These are phyloP conservation scores for Phyllosticta citriasiana DNA, from an alignment of 2,329 filamentous ascomycete genomes.

Conservation along the genomic window DNA sequence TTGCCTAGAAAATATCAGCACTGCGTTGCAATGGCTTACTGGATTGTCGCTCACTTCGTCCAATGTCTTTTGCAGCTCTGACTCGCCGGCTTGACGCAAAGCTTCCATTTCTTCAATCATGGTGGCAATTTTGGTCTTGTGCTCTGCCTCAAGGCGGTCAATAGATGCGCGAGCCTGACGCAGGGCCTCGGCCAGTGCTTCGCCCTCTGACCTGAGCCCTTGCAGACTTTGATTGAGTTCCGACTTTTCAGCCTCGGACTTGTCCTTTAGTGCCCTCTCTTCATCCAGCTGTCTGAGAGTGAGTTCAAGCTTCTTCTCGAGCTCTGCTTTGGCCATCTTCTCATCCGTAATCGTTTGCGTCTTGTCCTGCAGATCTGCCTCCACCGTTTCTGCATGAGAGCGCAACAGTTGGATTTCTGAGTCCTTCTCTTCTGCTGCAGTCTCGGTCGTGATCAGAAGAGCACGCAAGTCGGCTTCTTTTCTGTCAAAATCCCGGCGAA, in stretches of 20 bases:
- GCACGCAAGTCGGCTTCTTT: conserved; percentile 30
- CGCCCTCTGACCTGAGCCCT: not conserved
- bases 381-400: conserved; percentile 3
- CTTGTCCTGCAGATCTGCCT: not conserved
- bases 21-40: not conserved
- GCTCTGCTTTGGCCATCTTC: conserved; percentile 18
- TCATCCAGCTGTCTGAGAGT: conserved; percentile 17
- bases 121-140: not conserved
- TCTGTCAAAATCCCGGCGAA: conserved; percentile 16
- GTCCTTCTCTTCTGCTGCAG: conserved; percentile 25
- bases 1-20: not conserved
- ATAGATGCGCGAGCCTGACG: not conserved
- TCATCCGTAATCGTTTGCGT: conserved; percentile 3
- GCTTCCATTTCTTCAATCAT: not conserved
- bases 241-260: conserved; percentile 17
- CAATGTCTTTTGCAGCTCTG: not conserved
- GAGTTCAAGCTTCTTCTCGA: conserved; percentile 20
- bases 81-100: not conserved
- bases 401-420: conserved; percentile 1
- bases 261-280: conserved; percentile 13
- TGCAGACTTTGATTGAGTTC: conserved; percentile 13
- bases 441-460: conserved; percentile 32
- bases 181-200: not conserved
- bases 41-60: not conserved
- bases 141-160: not conserved